These are phyloP conservation scores for Alternaria alternata DNA, from an alignment of 2,329 filamentous ascomycete species.

Conservation along the genomic window DNA sequence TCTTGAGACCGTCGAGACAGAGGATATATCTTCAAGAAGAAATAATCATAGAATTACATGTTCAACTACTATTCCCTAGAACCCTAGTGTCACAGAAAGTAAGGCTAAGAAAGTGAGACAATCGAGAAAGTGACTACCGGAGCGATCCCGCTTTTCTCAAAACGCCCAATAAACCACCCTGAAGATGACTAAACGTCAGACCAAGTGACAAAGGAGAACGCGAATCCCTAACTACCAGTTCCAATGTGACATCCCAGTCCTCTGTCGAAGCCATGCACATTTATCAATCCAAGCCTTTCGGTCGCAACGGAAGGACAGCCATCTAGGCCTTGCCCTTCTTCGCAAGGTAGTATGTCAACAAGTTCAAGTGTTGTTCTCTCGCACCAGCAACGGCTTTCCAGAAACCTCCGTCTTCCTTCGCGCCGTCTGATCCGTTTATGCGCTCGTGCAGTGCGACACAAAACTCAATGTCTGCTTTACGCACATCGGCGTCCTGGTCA, in stretches of 20 bases:
- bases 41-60: slow-evolving; percentile 1
- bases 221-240: not conserved
- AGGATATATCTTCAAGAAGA: not conserved
- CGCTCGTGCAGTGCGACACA: slow-evolving; percentile 73
- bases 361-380: slow-evolving; percentile 75
- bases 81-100: not conserved
- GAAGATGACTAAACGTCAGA: not conserved
- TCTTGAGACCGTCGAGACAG: no score
- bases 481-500: slow-evolving; percentile 52
- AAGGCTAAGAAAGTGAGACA: not conserved
- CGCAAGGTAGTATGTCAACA: slow-evolving; percentile 84
- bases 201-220: slow-evolving; percentile 1
- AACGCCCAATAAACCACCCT: not conserved
- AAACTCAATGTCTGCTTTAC: slow-evolving; percentile 80
- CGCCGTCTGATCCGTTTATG: slow-evolving; percentile 38
- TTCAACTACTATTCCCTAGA: not conserved
- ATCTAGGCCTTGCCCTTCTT: slow-evolving; percentile 42
- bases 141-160: slow-evolving; percentile 15
- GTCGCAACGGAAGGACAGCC: slow-evolving; percentile 17
- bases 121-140: slow-evolving; percentile 13
- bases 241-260: not conserved
- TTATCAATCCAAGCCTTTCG: slow-evolving; percentile 2
- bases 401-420: slow-evolving; percentile 60
- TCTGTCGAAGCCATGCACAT: not conserved
- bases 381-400: slow-evolving; percentile 72